phyloP scores from a whole-genome alignment of 176 grass and related monocot species.

The Ensete glaucum region DNA sequence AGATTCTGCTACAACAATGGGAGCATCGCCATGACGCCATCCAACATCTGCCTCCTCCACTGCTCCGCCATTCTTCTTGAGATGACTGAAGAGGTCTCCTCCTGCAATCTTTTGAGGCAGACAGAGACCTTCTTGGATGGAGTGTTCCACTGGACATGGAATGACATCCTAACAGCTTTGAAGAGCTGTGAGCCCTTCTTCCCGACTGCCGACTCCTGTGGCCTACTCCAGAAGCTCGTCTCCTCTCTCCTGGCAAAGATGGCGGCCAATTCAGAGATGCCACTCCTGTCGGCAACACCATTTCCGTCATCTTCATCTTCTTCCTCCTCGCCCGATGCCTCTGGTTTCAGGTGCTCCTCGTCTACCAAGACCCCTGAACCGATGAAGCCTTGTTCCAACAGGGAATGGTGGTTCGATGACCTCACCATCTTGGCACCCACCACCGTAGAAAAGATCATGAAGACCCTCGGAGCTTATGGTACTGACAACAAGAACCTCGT shows the following conservation, averaged over 20 bases:
- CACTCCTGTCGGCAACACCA: slow-evolving; percentile 14
- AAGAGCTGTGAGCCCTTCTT: slow-evolving; percentile 52
- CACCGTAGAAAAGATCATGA: slow-evolving; percentile 62
- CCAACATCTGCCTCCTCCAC: slow-evolving; percentile 53
- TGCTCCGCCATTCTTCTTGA: slow-evolving; percentile 58
- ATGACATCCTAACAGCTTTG: slow-evolving; percentile 49
- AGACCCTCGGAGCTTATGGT: slow-evolving; percentile 58
- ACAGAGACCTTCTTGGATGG: slow-evolving; percentile 65
- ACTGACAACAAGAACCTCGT: slow-evolving; percentile 76
- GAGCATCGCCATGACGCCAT: slow-evolving; percentile 42
- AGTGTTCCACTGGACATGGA: slow-evolving; percentile 63
- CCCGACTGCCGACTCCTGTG: slow-evolving; percentile 24
- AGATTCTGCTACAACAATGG: slow-evolving; percentile 86
- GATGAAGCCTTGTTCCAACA: slow-evolving; percentile 33
- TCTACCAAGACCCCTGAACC: slow-evolving; percentile 63
- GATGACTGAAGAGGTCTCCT: slow-evolving; percentile 71
- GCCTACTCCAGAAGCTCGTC: slow-evolving; percentile 49
- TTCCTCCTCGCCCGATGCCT: slow-evolving; percentile 57
- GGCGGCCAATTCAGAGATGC: slow-evolving; percentile 37
- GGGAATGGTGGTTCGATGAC: slow-evolving; percentile 95
- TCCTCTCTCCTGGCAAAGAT: slow-evolving; percentile 63
- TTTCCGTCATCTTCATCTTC: slow-evolving; percentile 48
- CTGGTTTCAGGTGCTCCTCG: slow-evolving; percentile 36
- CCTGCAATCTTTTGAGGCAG: slow-evolving; percentile 57
- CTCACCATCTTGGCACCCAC: slow-evolving; percentile 45